Conservation (phyloP, 2,329 filamentous ascomycete genomes). For the Eutypella sp. region DNA sequence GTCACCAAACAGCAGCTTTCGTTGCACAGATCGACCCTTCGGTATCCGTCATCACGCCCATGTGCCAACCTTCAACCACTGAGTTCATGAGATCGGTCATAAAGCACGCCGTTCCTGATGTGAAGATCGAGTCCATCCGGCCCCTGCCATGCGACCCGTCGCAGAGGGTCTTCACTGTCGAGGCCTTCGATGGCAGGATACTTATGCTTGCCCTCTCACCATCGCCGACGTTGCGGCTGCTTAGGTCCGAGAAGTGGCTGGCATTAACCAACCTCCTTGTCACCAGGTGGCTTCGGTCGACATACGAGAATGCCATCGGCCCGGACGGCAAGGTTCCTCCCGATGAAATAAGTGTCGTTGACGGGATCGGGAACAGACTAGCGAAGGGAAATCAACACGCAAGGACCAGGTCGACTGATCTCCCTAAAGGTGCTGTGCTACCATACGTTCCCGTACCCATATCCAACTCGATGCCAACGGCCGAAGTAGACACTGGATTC, state of each 20-base stretch:
- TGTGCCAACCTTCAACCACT: slow-evolving; percentile 28
- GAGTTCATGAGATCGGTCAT: slow-evolving; percentile 33
- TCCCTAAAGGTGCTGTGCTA: slow-evolving; percentile 17
- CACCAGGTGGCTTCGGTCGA: slow-evolving; percentile 37
- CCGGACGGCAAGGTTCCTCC: background rate
- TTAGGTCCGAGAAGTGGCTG: slow-evolving; percentile 42
- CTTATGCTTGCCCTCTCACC: slow-evolving; percentile 41
- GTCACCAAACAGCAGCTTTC: slow-evolving; percentile 18
- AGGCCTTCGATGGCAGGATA: slow-evolving; percentile 34
- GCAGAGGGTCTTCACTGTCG: slow-evolving; percentile 39
- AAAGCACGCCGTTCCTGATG: slow-evolving; percentile 25
- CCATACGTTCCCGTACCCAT: slow-evolving; percentile 36
- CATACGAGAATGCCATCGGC: slow-evolving; percentile 2
- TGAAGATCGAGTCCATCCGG: slow-evolving; percentile 28
- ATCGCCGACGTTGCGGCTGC: slow-evolving; percentile 34
- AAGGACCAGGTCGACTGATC: slow-evolving; percentile 5
- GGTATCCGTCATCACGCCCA: slow-evolving; percentile 23
- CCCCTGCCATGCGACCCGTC: slow-evolving; percentile 32
- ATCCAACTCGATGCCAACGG: slow-evolving; percentile 28
- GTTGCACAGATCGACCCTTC: slow-evolving; percentile 20
- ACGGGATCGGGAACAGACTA: background rate
- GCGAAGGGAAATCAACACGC: background rate
- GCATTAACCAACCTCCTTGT: slow-evolving; percentile 40
- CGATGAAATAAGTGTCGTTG: background rate
- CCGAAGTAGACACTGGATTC: slow-evolving; percentile 32